These are phyloP conservation scores for Tulasnella sp. DNA, from an alignment of 768 basidiomycete genomes.

Conservation along the genomic window DNA sequence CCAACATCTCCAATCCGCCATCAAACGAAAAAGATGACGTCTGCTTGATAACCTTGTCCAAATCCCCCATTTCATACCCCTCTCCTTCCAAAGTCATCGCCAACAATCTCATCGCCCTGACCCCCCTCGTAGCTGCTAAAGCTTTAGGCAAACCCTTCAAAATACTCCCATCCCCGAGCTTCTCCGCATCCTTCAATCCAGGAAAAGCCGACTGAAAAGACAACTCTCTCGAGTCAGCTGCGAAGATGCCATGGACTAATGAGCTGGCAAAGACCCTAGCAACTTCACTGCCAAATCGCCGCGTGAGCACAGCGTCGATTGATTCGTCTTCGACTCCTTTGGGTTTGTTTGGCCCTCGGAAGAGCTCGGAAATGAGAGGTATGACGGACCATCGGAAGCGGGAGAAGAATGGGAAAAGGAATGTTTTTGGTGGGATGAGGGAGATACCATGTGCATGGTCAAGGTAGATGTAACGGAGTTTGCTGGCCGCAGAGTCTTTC, in stretches of 20 bases:
- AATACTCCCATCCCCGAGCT: slow-evolving; percentile 58
- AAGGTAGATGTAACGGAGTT: slow-evolving; percentile 21
- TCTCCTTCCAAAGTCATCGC: slow-evolving; percentile 29
- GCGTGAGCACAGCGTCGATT: slow-evolving; percentile 62
- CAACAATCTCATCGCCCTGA: slow-evolving; percentile 19
- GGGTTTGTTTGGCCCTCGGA: slow-evolving; percentile 28
- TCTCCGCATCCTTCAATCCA: slow-evolving; percentile 56
- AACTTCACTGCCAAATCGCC: slow-evolving; percentile 61
- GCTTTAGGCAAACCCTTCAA: slow-evolving; percentile 39
- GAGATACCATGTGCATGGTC: background rate
- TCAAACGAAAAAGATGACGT: slow-evolving; percentile 72
- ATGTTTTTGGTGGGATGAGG: slow-evolving; percentile 34
- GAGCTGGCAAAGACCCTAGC: slow-evolving; percentile 70
- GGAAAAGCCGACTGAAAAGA: slow-evolving; percentile 74
- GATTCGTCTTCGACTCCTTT: slow-evolving; percentile 52
- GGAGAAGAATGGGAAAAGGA: slow-evolving; percentile 25
- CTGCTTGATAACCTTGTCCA: slow-evolving; percentile 40
- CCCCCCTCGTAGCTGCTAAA: slow-evolving; percentile 17
- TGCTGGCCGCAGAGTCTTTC: background rate
- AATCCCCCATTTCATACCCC: slow-evolving; percentile 32
- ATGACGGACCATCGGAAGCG: slow-evolving; percentile 35
- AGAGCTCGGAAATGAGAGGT: slow-evolving; percentile 48
- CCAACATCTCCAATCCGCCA: slow-evolving; percentile 63
- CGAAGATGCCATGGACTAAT: slow-evolving; percentile 87
- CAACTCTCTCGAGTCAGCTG: slow-evolving; percentile 64